Percentiles rank a stretch among this genome's conserved stretches.
Evolutionary conservation across 2,329 filamentous ascomycete species (phyloP).

Genomic region (Fusarium sambucinum): DNA sequence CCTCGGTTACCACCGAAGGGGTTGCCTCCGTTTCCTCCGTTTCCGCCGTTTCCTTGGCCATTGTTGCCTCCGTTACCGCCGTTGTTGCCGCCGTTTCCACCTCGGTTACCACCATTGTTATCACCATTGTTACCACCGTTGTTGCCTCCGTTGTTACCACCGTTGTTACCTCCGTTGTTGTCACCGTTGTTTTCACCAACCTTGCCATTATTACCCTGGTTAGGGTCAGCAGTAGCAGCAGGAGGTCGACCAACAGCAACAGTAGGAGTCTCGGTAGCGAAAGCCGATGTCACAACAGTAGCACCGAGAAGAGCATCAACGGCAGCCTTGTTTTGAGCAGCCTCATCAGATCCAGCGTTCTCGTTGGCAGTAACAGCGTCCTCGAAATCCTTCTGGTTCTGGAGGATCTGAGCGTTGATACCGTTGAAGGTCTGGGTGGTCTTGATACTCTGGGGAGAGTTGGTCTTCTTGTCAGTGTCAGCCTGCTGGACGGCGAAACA

Average conservation of each 20-base stretch:
- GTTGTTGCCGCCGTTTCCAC: constrained; percentile 15
- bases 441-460: constrained; percentile 59
- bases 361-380: constrained; percentile 57
- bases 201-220: constrained; percentile 9
- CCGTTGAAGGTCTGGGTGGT: constrained; percentile 60
- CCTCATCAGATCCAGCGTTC: constrained; percentile 52
- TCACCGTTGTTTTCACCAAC: constrained; percentile 12
- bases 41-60: not conserved
- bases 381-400: constrained; percentile 64
- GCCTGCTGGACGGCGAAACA: constrained; percentile 70
- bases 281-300: constrained; percentile 47
- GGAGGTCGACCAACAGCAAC: constrained; percentile 38
- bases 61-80: too few species aligned
- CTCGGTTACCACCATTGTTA: not conserved
- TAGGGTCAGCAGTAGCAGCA: constrained; percentile 4
- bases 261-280: constrained; percentile 52
- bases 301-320: constrained; percentile 55
- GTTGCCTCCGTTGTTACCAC: constrained; percentile 1
- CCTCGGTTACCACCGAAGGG: too few species aligned
- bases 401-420: constrained; percentile 61
- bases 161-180: constrained; percentile 15
- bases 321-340: constrained; percentile 51
- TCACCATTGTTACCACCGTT: not conserved
- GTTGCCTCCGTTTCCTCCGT: not conserved
- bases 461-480: constrained; percentile 57